Evolutionary conservation across 192 early-diverging fungal genomes (phyloP), one percentile per base, ranked within the genome.

Genomic region (Linderina pennispora): DNA sequence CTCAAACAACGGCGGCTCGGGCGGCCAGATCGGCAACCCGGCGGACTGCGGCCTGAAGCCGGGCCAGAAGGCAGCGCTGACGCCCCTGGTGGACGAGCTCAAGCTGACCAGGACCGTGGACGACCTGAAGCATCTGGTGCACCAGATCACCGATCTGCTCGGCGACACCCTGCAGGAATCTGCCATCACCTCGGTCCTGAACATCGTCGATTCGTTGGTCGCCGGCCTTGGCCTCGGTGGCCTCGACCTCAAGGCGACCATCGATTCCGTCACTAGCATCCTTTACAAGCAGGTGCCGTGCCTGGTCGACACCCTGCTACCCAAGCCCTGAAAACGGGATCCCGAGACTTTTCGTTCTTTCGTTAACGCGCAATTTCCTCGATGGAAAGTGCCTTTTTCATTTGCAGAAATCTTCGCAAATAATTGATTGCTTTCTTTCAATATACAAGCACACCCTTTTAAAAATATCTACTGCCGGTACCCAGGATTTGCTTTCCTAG

Each of bases 251-350:
- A 57, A 71, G 67, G 55, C 67, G 25, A 51, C 67, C 19, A 39
- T 71, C 3, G 67, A 71, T 32, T 52, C 46, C 36, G 46, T 71
- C 17, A 52, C 60, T 23, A 71, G 67, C 55, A 71, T 71, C 21
- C 55, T 71, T 9, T 51, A 53, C 38, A 71, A 71, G 60, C 67
- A 71, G 55, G 55, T 71, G 35, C 67, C 67, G 21, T 71, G 67
- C 67, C 43, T 71, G 2, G 42, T 71, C 13, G 60, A 71, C 18
- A 71, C 67, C 36, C 60, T 71, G 22, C 52, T 71, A 35, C 67
- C 67, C 32, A 59, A 58, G 67, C 60, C 60, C 31, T 71, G 58
- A 54, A 17, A 23, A 9, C 28, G 28, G 28, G 28, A 11, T 31
- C 6, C 28, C 28, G 28, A 11, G 28, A 32, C 3, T 24, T 14